These are phyloP conservation scores for Aspergillus cavernicola DNA, from an alignment of 495 filamentous ascomycete genomes.

Conservation along the genomic window DNA sequence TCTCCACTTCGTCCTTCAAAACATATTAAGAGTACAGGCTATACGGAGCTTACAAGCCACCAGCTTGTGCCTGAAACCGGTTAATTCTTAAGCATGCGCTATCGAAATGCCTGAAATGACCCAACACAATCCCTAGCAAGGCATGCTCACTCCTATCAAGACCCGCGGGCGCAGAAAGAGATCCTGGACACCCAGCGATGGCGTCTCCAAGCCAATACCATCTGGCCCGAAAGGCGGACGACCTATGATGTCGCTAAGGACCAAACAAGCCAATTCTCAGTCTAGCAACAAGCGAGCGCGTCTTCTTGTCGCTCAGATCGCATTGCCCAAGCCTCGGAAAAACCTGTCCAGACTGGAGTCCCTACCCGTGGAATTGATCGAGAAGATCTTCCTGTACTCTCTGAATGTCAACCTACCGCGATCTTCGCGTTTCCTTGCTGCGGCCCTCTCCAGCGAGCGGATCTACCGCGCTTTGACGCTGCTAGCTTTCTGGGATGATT, in stretches of 20 bases:
- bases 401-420: constrained; percentile 47
- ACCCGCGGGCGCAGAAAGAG: constrained; percentile 26
- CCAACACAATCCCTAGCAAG: background rate
- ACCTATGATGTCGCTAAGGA: constrained; percentile 17
- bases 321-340: constrained; percentile 7
- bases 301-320: constrained; percentile 7
- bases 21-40: background rate
- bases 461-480: constrained; percentile 39
- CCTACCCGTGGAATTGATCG: constrained; percentile 51
- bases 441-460: constrained; percentile 38
- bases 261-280: constrained; percentile 10
- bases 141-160: constrained; percentile 27
- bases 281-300: constrained; percentile 12
- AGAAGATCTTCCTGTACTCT: constrained; percentile 49
- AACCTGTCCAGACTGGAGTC: constrained; percentile 42
- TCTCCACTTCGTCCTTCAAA: background rate
- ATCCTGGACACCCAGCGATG: constrained; percentile 8
- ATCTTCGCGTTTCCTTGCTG: constrained; percentile 35
- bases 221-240: constrained; percentile 18
- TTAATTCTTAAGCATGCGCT: too few species aligned
- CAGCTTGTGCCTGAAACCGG: too few species aligned
- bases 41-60: background rate
- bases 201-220: constrained; percentile 10
- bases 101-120: background rate
- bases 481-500: constrained; percentile 40